phyloP scores from a whole-genome alignment of 2,329 filamentous ascomycete genomes.

The Colletotrichum viniferum region DNA sequence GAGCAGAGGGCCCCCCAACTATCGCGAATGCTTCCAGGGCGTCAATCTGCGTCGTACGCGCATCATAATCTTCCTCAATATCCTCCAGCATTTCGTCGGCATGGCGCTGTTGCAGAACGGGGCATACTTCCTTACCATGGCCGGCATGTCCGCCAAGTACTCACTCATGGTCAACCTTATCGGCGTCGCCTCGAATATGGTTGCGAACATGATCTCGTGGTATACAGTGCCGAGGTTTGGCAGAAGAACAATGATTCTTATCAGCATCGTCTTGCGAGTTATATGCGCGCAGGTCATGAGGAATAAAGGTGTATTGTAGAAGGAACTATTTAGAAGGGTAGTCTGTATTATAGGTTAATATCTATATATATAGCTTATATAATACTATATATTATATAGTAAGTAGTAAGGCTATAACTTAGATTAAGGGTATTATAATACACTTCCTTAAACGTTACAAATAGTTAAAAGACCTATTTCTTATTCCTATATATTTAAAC shows the following conservation, averaged over 20 bases:
- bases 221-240: slow-evolving; percentile 2
- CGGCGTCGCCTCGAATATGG: not conserved
- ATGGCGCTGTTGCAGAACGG: not conserved
- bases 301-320: too few relatives aligned
- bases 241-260: not conserved
- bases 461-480: too few relatives aligned
- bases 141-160: not conserved
- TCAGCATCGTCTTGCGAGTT: slow-evolving; percentile 5
- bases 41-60: not conserved
- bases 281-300: too few relatives aligned
- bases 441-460: too few relatives aligned
- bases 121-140: not conserved
- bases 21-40: not conserved
- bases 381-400: too few relatives aligned
- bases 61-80: not conserved
- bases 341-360: too few relatives aligned
- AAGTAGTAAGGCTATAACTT: too few relatives aligned
- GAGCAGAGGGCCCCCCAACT: not conserved
- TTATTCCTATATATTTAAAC: too few relatives aligned
- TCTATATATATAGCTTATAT: too few relatives aligned
- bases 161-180: slow-evolving; percentile 6
- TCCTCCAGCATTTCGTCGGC: not conserved
- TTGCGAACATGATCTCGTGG: not conserved
- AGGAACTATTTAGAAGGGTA: too few relatives aligned
- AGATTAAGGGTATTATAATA: too few relatives aligned